These are phyloP conservation scores for Purpureocillium takamizusanense DNA, from an alignment of 2,329 filamentous ascomycete species.

Conservation along the genomic window DNA sequence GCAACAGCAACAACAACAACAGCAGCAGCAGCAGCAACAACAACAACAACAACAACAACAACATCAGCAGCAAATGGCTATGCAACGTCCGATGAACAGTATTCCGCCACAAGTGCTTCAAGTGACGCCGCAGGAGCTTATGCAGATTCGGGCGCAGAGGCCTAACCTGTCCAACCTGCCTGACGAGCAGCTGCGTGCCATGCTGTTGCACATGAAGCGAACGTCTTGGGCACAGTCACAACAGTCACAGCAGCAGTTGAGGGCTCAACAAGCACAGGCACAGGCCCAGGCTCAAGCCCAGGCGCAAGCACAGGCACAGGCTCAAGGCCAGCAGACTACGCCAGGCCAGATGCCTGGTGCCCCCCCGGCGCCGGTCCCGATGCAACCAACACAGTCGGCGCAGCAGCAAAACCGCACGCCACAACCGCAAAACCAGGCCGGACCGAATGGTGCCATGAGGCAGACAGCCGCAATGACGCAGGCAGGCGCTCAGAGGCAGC, in stretches of 20 bases:
- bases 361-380: constrained; percentile 24
- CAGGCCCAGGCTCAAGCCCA: constrained; percentile 11
- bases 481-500: constrained; percentile 19
- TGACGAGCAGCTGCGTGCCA: constrained; percentile 23
- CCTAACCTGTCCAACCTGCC: constrained; percentile 16
- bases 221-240: constrained; percentile 21
- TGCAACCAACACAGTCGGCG: constrained; percentile 29
- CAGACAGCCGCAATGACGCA: constrained; percentile 26
- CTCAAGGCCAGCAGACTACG: constrained; percentile 11
- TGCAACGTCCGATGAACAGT: constrained; percentile 14
- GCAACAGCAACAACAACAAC: too few species aligned
- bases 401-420: constrained; percentile 34
- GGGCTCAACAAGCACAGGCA: constrained; percentile 10
- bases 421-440: constrained; percentile 28
- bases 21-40: too few species aligned
- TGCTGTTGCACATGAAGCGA: constrained; percentile 24
- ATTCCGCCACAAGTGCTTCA: constrained; percentile 22
- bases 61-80: constrained; percentile 8
- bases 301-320: constrained; percentile 9
- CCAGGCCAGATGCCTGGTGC: constrained; percentile 12
- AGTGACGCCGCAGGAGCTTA: constrained; percentile 22
- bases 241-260: constrained; percentile 13
- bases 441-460: constrained; percentile 29
- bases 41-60: too few species aligned
- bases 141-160: constrained; percentile 17